phyloP scores from a whole-genome alignment of 2,329 filamentous ascomycete species.

The Fusarium incarnatum region DNA sequence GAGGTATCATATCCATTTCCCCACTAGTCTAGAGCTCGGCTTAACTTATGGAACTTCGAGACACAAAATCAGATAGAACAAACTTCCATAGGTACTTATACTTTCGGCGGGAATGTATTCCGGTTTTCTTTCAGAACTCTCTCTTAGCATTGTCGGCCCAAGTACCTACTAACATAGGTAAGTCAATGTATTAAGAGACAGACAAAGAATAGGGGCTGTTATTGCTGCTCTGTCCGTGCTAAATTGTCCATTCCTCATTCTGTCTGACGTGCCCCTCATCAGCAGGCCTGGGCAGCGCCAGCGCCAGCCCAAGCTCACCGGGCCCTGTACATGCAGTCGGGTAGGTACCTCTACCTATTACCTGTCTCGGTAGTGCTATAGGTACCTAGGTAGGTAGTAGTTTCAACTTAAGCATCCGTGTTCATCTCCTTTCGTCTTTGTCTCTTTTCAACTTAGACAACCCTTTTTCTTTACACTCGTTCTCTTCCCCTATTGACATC shows the following conservation, averaged over 20 bases:
- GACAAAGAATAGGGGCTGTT: constrained; percentile 17
- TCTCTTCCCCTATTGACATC: constrained; percentile 1
- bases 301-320: neutral
- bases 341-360: neutral
- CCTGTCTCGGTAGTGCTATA: neutral
- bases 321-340: neutral
- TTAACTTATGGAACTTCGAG: constrained; percentile 1
- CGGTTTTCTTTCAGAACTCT: neutral
- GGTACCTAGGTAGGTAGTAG: neutral
- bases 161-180: neutral
- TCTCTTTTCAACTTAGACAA: constrained; percentile 10
- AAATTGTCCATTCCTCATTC: constrained; percentile 36
- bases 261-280: constrained; percentile 44
- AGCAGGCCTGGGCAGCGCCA: constrained; percentile 2
- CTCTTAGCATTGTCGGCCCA: neutral
- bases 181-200: neutral
- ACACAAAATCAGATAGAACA: neutral
- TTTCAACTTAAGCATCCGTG: constrained; percentile 29
- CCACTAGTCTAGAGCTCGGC: constrained; percentile 20
- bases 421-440: constrained; percentile 19
- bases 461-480: constrained; percentile 30
- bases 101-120: constrained; percentile 4
- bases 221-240: constrained; percentile 8
- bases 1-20: neutral
- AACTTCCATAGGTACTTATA: neutral